A percentile compares a stretch with the other conserved stretches of the same genome.
Evolutionary conservation across 1,284 basidiomycete species (phyloP).

Genomic region (Agroathelia rolfsii): DNA sequence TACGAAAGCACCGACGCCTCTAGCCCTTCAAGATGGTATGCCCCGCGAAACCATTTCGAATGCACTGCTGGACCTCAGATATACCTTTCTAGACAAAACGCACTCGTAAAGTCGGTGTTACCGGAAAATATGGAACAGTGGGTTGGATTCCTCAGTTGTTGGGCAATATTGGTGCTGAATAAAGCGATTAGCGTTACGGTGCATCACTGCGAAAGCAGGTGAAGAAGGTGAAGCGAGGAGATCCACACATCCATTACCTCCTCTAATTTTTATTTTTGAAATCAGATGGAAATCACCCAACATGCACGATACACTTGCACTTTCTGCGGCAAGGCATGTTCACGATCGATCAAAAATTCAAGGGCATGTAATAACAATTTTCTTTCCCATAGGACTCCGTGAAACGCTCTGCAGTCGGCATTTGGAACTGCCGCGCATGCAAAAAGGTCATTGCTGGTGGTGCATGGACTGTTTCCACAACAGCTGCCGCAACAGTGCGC

Average conservation of each 20-base stretch:
- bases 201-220: slow-evolving; percentile 98
- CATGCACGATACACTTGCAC: slow-evolving; percentile 94
- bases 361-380: too few species aligned
- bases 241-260: too few species aligned
- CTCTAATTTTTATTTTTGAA: too few species aligned
- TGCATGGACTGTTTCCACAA: slow-evolving; percentile 96
- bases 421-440: slow-evolving; percentile 96
- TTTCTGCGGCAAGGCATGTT: slow-evolving; percentile 88
- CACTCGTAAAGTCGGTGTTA: slow-evolving; percentile 98
- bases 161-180: too few species aligned
- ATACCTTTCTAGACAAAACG: slow-evolving; percentile 70
- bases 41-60: slow-evolving; percentile 4
- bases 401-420: slow-evolving; percentile 93
- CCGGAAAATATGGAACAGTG: slow-evolving; percentile 98
- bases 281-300: slow-evolving; percentile 99
- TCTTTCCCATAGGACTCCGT: slow-evolving; percentile 77
- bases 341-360: background rate
- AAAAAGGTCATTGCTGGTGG: slow-evolving; percentile 96
- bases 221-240: slow-evolving; percentile 50
- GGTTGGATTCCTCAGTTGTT: slow-evolving; percentile 31
- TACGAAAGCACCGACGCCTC: slow-evolving; percentile 18
- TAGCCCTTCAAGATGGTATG: slow-evolving; percentile 24
- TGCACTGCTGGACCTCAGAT: slow-evolving; percentile 1
- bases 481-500: slow-evolving; percentile 95
- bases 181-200: slow-evolving; percentile 99